Evolutionary conservation across 75 land plant genomes (phyloP), one percentile per base, ranked within the genome.

Genomic region (Selaginella moellendorffii): DNA sequence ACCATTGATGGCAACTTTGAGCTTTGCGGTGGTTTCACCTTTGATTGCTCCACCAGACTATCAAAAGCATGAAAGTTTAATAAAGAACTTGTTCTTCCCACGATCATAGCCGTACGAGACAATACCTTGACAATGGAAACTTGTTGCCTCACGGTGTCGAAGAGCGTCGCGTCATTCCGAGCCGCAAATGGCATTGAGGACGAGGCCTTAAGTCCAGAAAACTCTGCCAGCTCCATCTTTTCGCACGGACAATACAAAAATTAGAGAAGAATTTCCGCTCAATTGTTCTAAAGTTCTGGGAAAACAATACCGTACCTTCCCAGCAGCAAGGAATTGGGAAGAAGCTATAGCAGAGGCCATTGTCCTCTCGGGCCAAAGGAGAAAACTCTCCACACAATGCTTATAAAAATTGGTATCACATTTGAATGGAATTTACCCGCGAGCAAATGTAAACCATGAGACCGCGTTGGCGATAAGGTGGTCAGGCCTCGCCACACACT

Each of bases 1-100:
- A 26, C 91, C 91, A 67, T 90, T 86, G 72, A 90, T 84, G 23
- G 85, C 88, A 31, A 90, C 96, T 78, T 82, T 86, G 69, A 90
- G 61, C 68, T 90, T 87, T 17, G 96, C 96, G 36, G 75, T 83
- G 1, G 86, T 81, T 52, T 78, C 76, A 29, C 77, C 79, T 53
- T 29, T 85, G 23, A 53, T 66, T 24, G 77, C 77, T 26, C 68
- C 68, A 26, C 75, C 28, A 31, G 65, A 71, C 23, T 53, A n/a
- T n/a, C n/a, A n/a, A n/a, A 65, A 30, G 73, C 66, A 86, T 86
- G 65, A 14, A 68, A 17, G 23, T 17, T 29, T 26, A 60, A 5
- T 29, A 60, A 23, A 24, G 17, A 5, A 8, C 2, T 27, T 62
- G 17, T n/a, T 2, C 2, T 10, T 2, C 12, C 29, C 30, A 64